Evolutionary conservation across 352 stramenopile species (phyloP), one percentile per base, ranked within the genome.

Genomic region (Pythium aphanidermatum): DNA sequence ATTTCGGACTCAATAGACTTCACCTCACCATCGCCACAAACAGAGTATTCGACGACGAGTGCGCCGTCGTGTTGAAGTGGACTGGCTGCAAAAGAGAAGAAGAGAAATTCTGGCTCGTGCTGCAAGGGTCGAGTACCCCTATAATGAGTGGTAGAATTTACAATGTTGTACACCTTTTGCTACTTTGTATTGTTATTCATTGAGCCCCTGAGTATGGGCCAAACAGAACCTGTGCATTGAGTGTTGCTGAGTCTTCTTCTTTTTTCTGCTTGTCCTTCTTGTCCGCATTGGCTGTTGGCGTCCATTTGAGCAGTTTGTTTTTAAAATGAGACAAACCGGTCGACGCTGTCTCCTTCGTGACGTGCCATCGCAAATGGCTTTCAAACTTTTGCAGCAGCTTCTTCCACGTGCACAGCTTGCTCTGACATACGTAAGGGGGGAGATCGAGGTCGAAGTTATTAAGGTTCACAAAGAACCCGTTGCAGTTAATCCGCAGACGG

Each of bases 261-360:
- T 84, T 74, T 37, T 81, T 76, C 42, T 45, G 60, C 50, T 83
- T 85, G 25, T 85, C 65, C 59, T 79, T 86, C 38, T 86, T 85
- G 30, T 69, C 70, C 24, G 56, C 60, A 14, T 31, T 16, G 1
- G 53, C 49, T 1, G 63, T 73, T 3, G 75, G 75, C 9, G 69
- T 86, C 75, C 79, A 91, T 51, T 88, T 89, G 2, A 93, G 46
- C 14, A 93, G 38, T 25, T 89, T 89, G 66, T 93, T 90, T 24
- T 91, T 91, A 54, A 91, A 88, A 36, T 93, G 78, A 4, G 75
- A 89, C 3, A 93, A 67, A 7, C 82, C 78, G 5, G 78, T 86
- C 4, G 82, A 92, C 23, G 78, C 78, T 30, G 58, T 91, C 60
- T 89, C 74, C 21, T 90, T 91, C 3, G 78, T 88, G 3, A 91